Percentiles rank a stretch among this genome's conserved stretches.
These are phyloP conservation scores for Babesia ovis DNA, from an alignment of 169 alveolate species.

Conservation along the genomic window DNA sequence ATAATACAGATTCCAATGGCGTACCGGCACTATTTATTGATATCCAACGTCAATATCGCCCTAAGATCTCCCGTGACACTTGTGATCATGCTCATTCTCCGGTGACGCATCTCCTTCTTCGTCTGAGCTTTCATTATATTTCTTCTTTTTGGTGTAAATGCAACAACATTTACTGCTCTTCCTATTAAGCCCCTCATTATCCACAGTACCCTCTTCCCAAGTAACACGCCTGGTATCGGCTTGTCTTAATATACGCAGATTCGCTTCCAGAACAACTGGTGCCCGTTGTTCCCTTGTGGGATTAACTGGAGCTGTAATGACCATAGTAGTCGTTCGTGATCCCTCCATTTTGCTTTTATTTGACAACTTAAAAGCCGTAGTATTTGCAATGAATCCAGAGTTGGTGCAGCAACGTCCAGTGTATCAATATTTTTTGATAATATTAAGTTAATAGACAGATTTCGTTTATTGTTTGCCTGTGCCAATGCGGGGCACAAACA, in stretches of 20 bases:
- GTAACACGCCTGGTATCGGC: conserved; percentile 21
- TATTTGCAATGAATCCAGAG: too few species aligned
- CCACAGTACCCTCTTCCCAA: conserved; percentile 59
- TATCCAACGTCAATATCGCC: too few species aligned
- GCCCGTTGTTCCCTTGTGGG: not conserved
- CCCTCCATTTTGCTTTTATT: conserved; percentile 2
- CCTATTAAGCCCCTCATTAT: conserved; percentile 45
- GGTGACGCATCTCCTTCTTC: not conserved
- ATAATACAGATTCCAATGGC: too few species aligned
- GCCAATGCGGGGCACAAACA: too few species aligned
- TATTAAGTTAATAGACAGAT: too few species aligned
- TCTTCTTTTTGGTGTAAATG: conserved; percentile 36
- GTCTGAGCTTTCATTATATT: conserved; percentile 28
- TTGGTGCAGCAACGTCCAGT: too few species aligned
- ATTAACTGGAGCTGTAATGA: not conserved
- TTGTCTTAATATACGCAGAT: conserved; percentile 10
- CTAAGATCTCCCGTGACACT: not conserved
- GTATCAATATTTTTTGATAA: too few species aligned
- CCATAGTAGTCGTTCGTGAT: not conserved
- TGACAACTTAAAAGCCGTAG: too few species aligned
- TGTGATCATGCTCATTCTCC: not conserved
- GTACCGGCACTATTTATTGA: too few species aligned
- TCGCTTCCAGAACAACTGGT: conserved; percentile 12
- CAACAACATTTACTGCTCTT: conserved; percentile 67
- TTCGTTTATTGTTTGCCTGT: too few species aligned